These are phyloP conservation scores for Ophiostoma pallidulum DNA, from an alignment of 2,329 filamentous ascomycete genomes.

Conservation along the genomic window DNA sequence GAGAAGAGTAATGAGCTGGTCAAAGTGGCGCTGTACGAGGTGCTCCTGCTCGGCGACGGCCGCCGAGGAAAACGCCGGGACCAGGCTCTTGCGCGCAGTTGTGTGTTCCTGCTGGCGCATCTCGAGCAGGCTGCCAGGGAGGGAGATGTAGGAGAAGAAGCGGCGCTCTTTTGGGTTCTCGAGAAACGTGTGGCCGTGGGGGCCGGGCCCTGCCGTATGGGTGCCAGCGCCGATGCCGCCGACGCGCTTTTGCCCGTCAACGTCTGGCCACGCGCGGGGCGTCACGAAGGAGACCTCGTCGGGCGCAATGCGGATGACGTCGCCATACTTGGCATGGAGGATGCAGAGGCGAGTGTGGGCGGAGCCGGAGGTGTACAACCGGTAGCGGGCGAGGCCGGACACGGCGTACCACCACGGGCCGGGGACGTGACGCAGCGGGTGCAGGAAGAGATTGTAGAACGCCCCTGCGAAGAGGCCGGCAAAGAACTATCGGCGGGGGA, in stretches of 20 bases:
- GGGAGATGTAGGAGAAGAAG: slow-evolving; percentile 3
- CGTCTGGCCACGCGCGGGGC: slow-evolving; percentile 27
- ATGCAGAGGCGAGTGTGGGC: slow-evolving; percentile 10
- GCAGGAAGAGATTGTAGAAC: slow-evolving; percentile 16
- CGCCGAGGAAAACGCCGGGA: slow-evolving; percentile 14
- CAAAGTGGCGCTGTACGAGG: slow-evolving; percentile 9
- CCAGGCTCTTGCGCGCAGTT: slow-evolving; percentile 7
- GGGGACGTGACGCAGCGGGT: slow-evolving; percentile 25
- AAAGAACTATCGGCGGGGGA: not conserved
- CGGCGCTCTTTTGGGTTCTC: slow-evolving; percentile 12
- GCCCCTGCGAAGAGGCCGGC: slow-evolving; percentile 1
- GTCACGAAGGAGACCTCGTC: slow-evolving; percentile 33
- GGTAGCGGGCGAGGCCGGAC: slow-evolving; percentile 12
- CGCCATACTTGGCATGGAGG: slow-evolving; percentile 30
- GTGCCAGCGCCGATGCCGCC: not conserved
- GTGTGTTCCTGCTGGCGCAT: slow-evolving; percentile 8
- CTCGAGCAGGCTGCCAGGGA: slow-evolving; percentile 8
- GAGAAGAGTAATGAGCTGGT: slow-evolving; percentile 9
- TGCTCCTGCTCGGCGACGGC: slow-evolving; percentile 14
- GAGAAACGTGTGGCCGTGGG: not conserved
- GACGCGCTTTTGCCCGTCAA: slow-evolving; percentile 18
- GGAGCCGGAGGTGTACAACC: not conserved
- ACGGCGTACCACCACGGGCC: slow-evolving; percentile 23
- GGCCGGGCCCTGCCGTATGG: not conserved
- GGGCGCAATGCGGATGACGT: slow-evolving; percentile 34